Base-by-base conservation (phyloP, 2,329 filamentous ascomycete genomes). In the Neofusicoccum parvum region DNA sequence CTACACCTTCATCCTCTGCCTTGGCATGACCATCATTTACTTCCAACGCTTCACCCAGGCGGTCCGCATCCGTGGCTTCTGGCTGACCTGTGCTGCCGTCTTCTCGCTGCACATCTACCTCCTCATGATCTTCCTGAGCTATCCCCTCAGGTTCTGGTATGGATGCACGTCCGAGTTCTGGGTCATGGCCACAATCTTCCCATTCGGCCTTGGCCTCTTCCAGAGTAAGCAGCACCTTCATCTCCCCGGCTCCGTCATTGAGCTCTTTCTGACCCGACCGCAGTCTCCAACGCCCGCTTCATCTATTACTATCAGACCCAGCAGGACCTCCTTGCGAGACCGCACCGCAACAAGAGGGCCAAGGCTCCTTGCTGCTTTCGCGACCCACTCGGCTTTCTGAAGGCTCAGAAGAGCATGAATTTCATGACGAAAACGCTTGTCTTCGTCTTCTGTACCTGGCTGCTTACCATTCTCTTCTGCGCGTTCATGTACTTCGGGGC, bases 141-240 rank as follows among this genome's bases (percentile, higher is more conserved):
- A 60, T 37, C 46, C 54, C 14, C 32, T 65, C n/a, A 58, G 64
- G 46, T 65, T 58, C 36, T 65, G 64, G 64, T 65, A 62, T 37
- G 39, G 32, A 17, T 65, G 64, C 34, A 36, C 27, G 7, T 46
- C 53, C 14, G 64, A 65, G 14, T 65, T 60, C 64, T 65, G 53
- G 53, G 54, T 62, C 48, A 65, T 62, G 64, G 54, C 54, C 12
- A 39, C 46, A 4, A 14, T 65, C 32, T 65, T 65, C 34, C 63
- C 63, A 3, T 3, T 49, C 3, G 63, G 63, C 7, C 17, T 65
- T 6, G 63, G 51, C 15, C 51, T 65, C 14, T 65, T 49, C 20
- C 51, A 65, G n/a, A 50, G 63, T 65, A 65, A 43, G 46, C 37
- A 15, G 1, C 2, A 2, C 5, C 20, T 6, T 36, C 15, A 27